Evolutionary conservation across 2,329 filamentous ascomycete species (phyloP).

Genomic region (Alternaria sp.): DNA sequence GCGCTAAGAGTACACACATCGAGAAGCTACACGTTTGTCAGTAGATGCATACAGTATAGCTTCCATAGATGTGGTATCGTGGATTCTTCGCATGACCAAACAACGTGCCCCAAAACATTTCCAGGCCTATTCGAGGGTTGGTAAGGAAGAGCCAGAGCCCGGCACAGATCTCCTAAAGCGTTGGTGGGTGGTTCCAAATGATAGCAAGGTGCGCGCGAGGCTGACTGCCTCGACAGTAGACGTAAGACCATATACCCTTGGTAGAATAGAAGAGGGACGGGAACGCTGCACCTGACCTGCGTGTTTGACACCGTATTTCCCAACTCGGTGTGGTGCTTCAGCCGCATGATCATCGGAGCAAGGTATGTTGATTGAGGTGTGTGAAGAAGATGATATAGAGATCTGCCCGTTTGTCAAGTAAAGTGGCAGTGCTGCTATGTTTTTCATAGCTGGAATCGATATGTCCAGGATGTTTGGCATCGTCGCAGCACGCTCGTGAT

Average conservation of each 20-base stretch:
- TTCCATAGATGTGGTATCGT: not conserved
- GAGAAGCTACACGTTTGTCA: not conserved
- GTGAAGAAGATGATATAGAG: not conserved
- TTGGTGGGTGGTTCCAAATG: not conserved
- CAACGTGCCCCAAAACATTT: not conserved
- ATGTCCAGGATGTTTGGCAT: not conserved
- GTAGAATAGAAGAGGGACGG: not conserved
- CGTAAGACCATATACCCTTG: not conserved
- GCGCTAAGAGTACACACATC: not conserved
- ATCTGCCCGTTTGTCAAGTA: not conserved
- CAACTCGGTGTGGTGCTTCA: not conserved
- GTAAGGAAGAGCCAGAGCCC: not conserved
- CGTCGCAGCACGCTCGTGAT: not conserved
- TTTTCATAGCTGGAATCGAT: not conserved
- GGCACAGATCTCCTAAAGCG: not conserved
- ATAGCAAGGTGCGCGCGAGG: not conserved
- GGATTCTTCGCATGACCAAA: conserved; percentile 8
- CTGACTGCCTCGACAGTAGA: not conserved
- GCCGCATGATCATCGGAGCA: not conserved
- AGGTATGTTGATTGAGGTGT: not conserved
- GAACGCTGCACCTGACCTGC: conserved; percentile 5
- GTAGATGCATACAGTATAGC: not conserved
- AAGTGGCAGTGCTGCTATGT: not conserved
- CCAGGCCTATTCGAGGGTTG: not conserved
- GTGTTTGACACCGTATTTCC: not conserved